A percentile compares a stretch with the other conserved stretches of the same genome.
phyloP scores from a whole-genome alignment of 2,329 filamentous ascomycete species.

The Alternaria atra region DNA sequence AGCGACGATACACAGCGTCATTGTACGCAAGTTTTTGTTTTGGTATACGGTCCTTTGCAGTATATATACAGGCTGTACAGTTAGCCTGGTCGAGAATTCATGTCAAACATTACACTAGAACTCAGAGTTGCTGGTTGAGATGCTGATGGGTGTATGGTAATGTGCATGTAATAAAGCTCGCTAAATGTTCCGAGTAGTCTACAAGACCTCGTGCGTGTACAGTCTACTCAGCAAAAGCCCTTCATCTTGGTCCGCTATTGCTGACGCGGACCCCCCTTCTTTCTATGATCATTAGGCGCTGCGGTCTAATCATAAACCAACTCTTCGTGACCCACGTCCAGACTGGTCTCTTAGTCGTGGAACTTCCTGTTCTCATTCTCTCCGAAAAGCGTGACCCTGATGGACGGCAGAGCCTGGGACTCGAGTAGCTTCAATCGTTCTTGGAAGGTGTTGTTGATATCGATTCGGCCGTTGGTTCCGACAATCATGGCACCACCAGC shows the following conservation, averaged over 20 bases:
- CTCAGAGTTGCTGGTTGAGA: not conserved
- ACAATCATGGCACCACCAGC: slow-evolving; percentile 84
- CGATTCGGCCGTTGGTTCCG: slow-evolving; percentile 89
- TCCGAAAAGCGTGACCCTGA: slow-evolving; percentile 88
- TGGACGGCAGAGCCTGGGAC: slow-evolving; percentile 81
- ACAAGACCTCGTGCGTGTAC: slow-evolving; percentile 15
- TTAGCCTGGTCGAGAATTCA: not conserved
- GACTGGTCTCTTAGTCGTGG: slow-evolving; percentile 71
- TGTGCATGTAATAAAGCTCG: slow-evolving; percentile 21
- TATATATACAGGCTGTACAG: not conserved
- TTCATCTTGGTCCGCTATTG: not conserved
- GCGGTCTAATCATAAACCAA: not conserved
- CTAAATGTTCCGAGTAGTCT: slow-evolving; percentile 25
- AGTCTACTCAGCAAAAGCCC: slow-evolving; percentile 10
- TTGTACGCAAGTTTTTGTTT: not conserved
- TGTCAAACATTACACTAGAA: not conserved
- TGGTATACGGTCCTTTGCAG: slow-evolving; percentile 8
- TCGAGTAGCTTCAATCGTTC: slow-evolving; percentile 87
- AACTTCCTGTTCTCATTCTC: slow-evolving; percentile 96
- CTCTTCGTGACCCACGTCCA: not conserved
- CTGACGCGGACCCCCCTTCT: not conserved
- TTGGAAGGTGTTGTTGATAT: slow-evolving; percentile 98
- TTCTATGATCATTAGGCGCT: not conserved
- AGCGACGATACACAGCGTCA: slow-evolving; percentile 6
- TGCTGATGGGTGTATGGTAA: not conserved